phyloP scores from a whole-genome alignment of 2,329 filamentous ascomycete species.

The Cryphonectria japonica region DNA sequence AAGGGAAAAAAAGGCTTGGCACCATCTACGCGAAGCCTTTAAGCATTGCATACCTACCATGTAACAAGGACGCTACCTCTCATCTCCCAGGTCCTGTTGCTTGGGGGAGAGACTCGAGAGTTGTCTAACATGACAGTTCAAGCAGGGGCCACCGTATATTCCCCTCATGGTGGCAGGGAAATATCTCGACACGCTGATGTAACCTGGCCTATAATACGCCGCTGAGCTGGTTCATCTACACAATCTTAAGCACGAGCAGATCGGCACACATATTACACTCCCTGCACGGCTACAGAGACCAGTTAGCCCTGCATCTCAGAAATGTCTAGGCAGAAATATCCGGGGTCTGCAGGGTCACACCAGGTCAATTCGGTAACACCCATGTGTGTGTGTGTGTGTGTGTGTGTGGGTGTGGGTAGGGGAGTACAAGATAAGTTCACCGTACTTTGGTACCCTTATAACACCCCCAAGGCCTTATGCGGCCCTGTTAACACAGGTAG shows the following conservation, averaged over 20 bases:
- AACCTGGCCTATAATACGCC: neutral
- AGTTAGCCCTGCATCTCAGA: neutral
- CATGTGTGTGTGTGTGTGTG: constrained; percentile 1
- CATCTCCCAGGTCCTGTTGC: neutral
- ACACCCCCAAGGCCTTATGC: constrained; percentile 3
- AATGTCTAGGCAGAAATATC: neutral
- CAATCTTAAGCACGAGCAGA: neutral
- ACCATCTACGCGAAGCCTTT: neutral
- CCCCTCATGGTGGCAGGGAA: neutral
- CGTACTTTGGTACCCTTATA: constrained; percentile 15
- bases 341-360: neutral
- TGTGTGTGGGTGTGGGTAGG: neutral
- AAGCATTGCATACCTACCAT: neutral
- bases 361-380: neutral
- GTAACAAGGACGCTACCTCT: neutral
- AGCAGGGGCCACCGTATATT: neutral
- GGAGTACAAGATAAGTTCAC: constrained; percentile 13
- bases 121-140: neutral
- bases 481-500: constrained; percentile 3
- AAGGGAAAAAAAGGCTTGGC: neutral
- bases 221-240: neutral
- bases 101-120: neutral
- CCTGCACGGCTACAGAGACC: neutral
- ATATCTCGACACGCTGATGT: neutral
- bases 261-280: neutral